These are phyloP conservation scores for Eleusine indica DNA, from an alignment of 176 grass and related monocot species.

Conservation along the genomic window DNA sequence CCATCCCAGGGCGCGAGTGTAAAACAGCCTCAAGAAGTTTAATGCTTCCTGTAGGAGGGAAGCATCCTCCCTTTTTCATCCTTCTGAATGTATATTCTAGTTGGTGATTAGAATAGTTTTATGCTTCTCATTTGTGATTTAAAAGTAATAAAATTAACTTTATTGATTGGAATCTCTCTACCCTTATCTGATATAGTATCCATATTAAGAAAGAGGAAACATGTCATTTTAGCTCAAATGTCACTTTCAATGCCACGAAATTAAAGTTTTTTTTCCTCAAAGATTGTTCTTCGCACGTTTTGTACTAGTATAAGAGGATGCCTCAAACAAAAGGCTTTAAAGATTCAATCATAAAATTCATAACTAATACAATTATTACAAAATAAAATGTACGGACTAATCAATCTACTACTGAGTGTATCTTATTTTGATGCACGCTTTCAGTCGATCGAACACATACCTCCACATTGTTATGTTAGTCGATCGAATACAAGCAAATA, in stretches of 20 bases:
- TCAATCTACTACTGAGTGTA: not conserved
- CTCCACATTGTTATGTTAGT: no score
- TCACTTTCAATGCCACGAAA: not conserved
- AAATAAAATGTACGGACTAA: not conserved
- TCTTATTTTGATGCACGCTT: not conserved
- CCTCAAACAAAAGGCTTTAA: not conserved
- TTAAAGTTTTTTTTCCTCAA: not conserved
- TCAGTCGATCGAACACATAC: no score
- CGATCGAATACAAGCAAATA: no score
- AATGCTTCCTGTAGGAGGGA: conserved; percentile 72
- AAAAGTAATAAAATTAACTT: conserved; percentile 33
- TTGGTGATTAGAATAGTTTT: conserved; percentile 31
- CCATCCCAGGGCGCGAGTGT: conserved; percentile 22
- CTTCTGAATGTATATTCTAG: conserved; percentile 70
- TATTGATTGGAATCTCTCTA: conserved; percentile 27
- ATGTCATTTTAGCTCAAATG: not conserved
- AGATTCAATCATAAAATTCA: not conserved
- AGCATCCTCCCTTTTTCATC: conserved; percentile 46
- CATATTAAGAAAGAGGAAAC: conserved; percentile 3
- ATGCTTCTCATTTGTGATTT: conserved; percentile 38
- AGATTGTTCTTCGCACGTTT: not conserved
- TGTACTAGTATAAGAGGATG: not conserved
- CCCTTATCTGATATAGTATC: conserved; percentile 13
- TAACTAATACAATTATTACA: not conserved
- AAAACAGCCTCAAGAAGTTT: conserved; percentile 50